Conservation (phyloP, 1,284 basidiomycete genomes). For the Gomphus bonarii region DNA sequence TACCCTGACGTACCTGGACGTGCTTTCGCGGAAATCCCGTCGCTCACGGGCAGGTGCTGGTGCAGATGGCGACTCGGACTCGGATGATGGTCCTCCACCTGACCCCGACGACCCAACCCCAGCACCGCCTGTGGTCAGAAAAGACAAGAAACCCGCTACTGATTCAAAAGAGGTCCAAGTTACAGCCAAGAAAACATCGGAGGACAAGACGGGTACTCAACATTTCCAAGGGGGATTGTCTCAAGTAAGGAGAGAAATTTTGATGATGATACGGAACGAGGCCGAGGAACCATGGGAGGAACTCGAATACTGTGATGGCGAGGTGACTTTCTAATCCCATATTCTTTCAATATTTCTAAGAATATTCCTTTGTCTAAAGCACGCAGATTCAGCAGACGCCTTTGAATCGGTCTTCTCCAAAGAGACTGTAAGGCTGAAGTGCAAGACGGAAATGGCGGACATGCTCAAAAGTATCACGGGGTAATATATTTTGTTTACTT, state of each 20-base stretch:
- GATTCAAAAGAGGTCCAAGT: conserved; percentile 69
- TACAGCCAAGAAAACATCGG: conserved; percentile 49
- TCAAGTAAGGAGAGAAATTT: conserved; percentile 42
- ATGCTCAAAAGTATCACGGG: not conserved
- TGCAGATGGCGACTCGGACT: conserved; percentile 46
- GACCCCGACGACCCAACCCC: conserved; percentile 63
- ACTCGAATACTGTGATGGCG: conserved; percentile 46
- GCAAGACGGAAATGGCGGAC: conserved; percentile 44
- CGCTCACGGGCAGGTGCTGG: conserved; percentile 35
- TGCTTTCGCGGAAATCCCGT: conserved; percentile 50
- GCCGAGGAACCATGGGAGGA: conserved; percentile 67
- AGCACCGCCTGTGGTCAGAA: conserved; percentile 40
- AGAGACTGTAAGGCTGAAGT: conserved; percentile 39
- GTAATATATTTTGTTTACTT: not conserved
- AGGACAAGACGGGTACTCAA: conserved; percentile 41
- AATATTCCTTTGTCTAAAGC: conserved; percentile 28
- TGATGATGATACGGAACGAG: conserved; percentile 56
- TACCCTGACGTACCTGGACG: conserved; percentile 67
- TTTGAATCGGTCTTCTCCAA: conserved; percentile 58
- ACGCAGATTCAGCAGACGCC: conserved; percentile 39
- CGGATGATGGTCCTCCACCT: conserved; percentile 66
- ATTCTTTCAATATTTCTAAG: conserved; percentile 11
- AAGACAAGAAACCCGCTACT: conserved; percentile 36
- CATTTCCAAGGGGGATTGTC: conserved; percentile 48
- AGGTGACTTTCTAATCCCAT: conserved; percentile 32